Conservation (phyloP, 306 rosid genomes). For the Glycyrrhiza uralensis region DNA sequence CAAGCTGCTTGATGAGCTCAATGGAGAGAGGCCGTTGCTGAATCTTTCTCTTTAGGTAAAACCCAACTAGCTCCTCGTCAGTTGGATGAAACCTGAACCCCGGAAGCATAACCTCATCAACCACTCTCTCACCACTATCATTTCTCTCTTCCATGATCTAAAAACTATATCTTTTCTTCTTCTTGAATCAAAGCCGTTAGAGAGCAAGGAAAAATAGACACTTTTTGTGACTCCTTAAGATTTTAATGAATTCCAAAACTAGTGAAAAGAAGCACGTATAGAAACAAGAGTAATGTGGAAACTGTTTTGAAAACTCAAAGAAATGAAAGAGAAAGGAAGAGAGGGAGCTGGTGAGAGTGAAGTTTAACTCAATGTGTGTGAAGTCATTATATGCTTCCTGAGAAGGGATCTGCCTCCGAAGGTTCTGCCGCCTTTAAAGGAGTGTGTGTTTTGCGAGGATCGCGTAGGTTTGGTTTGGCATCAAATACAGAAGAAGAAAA, state of each 20-base stretch:
- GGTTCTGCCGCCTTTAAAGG: constrained; percentile 80
- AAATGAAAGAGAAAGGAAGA: constrained; percentile 26
- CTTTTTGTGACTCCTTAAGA: neutral
- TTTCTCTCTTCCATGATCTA: constrained; percentile 37
- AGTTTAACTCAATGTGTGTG: constrained; percentile 43
- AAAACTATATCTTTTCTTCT: constrained; percentile 23
- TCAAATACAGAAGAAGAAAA: constrained; percentile 24
- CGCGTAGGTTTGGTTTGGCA: constrained; percentile 23
- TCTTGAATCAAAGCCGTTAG: neutral
- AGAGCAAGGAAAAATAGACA: neutral
- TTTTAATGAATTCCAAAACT: neutral
- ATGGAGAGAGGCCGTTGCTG: constrained; percentile 73
- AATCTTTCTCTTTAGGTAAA: constrained; percentile 83
- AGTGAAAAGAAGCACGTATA: neutral
- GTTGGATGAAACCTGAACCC: constrained; percentile 98
- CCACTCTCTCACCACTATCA: constrained; percentile 51
- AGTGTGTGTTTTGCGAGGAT: constrained; percentile 48
- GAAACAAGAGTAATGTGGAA: neutral
- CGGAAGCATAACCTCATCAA: constrained; percentile 79
- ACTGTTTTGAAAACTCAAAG: neutral
- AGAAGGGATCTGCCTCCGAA: constrained; percentile 77
- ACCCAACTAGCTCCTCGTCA: constrained; percentile 94
- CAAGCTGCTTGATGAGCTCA: constrained; percentile 88
- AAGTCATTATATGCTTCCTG: constrained; percentile 77
- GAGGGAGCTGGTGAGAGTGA: constrained; percentile 32